phyloP scores from a whole-genome alignment of 1,284 basidiomycete species.

The Moesziomyces globuligerus region DNA sequence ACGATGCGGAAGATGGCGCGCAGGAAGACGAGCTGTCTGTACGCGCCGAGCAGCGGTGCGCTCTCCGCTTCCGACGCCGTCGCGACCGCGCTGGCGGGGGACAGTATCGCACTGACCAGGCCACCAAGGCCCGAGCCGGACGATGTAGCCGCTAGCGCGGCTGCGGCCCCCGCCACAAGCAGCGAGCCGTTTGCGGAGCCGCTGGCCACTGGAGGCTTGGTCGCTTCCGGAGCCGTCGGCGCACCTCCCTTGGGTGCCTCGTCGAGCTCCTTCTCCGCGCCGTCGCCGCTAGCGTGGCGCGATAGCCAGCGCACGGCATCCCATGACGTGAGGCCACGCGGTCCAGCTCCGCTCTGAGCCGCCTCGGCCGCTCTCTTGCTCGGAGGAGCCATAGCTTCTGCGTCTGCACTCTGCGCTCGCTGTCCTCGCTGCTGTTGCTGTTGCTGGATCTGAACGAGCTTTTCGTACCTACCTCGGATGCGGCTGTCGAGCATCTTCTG shows the following conservation, averaged over 20 bases:
- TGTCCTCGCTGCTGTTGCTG: conserved; percentile 23
- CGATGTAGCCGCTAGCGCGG: conserved; percentile 11
- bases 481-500: conserved; percentile 6
- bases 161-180: conserved; percentile 15
- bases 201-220: not conserved
- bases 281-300: too few relatives aligned
- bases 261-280: not conserved
- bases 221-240: not conserved
- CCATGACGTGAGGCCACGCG: conserved; percentile 17
- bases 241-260: not conserved
- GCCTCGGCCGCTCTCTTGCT: not conserved
- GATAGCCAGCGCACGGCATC: conserved; percentile 24
- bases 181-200: conserved; percentile 2
- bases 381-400: conserved; percentile 1
- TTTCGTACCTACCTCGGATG: conserved; percentile 39
- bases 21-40: conserved; percentile 22
- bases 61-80: not conserved
- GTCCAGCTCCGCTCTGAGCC: not conserved
- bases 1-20: conserved; percentile 33
- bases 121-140: conserved; percentile 9
- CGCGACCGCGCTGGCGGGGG: conserved; percentile 1
- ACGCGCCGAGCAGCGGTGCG: conserved; percentile 2
- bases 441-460: conserved; percentile 25
- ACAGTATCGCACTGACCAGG: conserved; percentile 14
- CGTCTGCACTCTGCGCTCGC: conserved; percentile 6